Base-by-base conservation (phyloP, 164 flowering plant species). In the Chimonanthus praecox region DNA sequence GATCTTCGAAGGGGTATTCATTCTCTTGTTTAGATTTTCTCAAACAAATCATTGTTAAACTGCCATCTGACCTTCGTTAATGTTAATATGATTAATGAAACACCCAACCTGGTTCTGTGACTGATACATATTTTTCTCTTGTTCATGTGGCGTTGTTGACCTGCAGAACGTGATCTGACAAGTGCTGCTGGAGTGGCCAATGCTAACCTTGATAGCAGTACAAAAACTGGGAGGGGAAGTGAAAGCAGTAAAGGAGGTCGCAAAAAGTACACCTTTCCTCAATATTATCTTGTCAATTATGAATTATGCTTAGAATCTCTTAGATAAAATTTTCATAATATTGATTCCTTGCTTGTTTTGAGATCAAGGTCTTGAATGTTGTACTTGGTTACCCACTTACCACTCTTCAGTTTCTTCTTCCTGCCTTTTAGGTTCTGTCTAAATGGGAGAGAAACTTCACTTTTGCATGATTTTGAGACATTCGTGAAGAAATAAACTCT, bases 1-100 rank as follows among this genome's bases (percentile, higher is more conserved):
- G 94, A 89, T 80, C 86, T 86, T 67, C 86, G 90, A n/a, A 88
- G 91, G 66, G 99, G 97, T 94, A 83, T 33, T 71, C 51, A 21
- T 18, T 43, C 49, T 47, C 15, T 73, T 49, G 58, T 21, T 43
- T 20, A 63, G 10, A 8, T 69, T 3, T 9, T 69, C 47, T 6
- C 71, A 47, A 7, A 16, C 54, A 47, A 21, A 9, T 47, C 20
- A 16, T 5, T 69, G 15, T 51, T 7, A 20, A 15, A 51, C 20
- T 50, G 2, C 20, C 44, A n/a, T 44, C 70, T 68, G 4, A 18
- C 64, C 48, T 70, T 51, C 58, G 18, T 5, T 15, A 3, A 13
- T 48, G 21, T 43, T 64, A 50, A 6, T 18, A 15, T 43, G 18
- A 49, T 68, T 8, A 44, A 66, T 45, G 20, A 6, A n/a, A 48